Evolutionary conservation across 805 yeast genomes (phyloP).

Genomic region (Lipomyces oligophaga): DNA sequence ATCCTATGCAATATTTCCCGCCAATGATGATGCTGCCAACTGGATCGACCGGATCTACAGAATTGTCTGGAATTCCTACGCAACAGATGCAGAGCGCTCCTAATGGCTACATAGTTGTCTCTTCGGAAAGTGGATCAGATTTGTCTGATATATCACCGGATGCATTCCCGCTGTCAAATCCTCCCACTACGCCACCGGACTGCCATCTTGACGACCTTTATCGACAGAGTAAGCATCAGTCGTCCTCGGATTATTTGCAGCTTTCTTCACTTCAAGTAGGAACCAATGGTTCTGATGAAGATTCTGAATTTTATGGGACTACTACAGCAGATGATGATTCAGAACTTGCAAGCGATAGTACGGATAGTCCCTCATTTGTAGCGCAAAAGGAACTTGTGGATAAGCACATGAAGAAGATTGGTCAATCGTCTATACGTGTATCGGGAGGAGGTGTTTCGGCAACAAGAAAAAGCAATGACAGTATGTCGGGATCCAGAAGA

Average conservation of each 20-base stretch:
- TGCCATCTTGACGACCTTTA: slow-evolving; percentile 11
- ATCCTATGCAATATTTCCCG: too few species aligned
- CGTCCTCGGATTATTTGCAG: background rate
- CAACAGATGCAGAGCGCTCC: too few species aligned
- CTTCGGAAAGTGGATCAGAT: slow-evolving; percentile 23
- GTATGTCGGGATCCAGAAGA: too few species aligned
- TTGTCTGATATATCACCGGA: slow-evolving; percentile 25
- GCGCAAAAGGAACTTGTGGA: slow-evolving; percentile 11
- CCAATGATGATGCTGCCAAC: too few species aligned
- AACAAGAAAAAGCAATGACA: too few species aligned
- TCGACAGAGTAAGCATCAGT: background rate
- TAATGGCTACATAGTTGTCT: too few species aligned
- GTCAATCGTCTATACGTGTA: too few species aligned
- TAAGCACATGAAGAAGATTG: slow-evolving; percentile 1
- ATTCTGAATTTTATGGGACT: background rate
- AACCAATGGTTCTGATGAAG: too few species aligned
- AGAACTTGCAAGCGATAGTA: background rate
- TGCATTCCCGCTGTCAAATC: slow-evolving; percentile 12
- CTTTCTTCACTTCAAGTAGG: too few species aligned
- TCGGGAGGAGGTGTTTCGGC: too few species aligned
- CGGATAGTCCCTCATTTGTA: slow-evolving; percentile 9
- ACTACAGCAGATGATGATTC: slow-evolving; percentile 1
- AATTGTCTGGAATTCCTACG: too few species aligned
- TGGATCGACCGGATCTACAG: too few species aligned
- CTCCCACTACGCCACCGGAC: slow-evolving; percentile 17